These are phyloP conservation scores for Obelidium mucronatum DNA, from an alignment of 192 early-diverging fungal species.

Conservation along the genomic window DNA sequence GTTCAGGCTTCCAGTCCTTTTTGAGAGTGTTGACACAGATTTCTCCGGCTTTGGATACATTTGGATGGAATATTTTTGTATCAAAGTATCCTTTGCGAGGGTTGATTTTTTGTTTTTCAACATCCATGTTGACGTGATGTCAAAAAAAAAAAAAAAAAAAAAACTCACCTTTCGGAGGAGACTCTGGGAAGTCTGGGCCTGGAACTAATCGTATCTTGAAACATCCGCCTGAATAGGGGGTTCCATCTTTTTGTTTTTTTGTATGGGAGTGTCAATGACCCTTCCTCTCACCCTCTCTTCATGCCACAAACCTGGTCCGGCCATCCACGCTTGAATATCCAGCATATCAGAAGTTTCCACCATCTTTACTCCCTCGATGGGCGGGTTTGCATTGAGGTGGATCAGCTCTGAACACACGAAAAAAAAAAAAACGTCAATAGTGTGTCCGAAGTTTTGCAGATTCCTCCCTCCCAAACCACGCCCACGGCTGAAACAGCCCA, in stretches of 20 bases:
- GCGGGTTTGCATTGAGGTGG: slow-evolving; percentile 54
- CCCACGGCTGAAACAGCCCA: too few relatives aligned
- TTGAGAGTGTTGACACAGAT: slow-evolving; percentile 97
- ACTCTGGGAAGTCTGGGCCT: slow-evolving; percentile 76
- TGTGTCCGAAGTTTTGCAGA: neutral
- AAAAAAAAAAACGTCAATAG: neutral
- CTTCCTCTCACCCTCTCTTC: neutral
- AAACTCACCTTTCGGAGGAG: slow-evolving; percentile 80
- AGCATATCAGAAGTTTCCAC: slow-evolving; percentile 72
- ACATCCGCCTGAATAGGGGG: slow-evolving; percentile 83
- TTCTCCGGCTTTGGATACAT: slow-evolving; percentile 85
- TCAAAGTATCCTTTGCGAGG: slow-evolving; percentile 70
- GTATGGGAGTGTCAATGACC: neutral
- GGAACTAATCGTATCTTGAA: slow-evolving; percentile 79
- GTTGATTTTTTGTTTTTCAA: neutral
- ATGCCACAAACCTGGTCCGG: slow-evolving; percentile 70
- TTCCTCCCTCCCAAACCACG: too few relatives aligned
- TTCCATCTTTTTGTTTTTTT: slow-evolving; percentile 52
- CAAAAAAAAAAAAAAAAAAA: slow-evolving; percentile 12
- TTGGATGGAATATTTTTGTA: slow-evolving; percentile 98
- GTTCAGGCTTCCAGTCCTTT: slow-evolving; percentile 92
- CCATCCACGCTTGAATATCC: slow-evolving; percentile 86
- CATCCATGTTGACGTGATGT: too few relatives aligned
- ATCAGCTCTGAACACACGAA: slow-evolving; percentile 35
- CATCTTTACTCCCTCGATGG: slow-evolving; percentile 82